Evolutionary conservation across 2,329 filamentous ascomycete genomes (phyloP).

Genomic region (Colletotrichum sp.): DNA sequence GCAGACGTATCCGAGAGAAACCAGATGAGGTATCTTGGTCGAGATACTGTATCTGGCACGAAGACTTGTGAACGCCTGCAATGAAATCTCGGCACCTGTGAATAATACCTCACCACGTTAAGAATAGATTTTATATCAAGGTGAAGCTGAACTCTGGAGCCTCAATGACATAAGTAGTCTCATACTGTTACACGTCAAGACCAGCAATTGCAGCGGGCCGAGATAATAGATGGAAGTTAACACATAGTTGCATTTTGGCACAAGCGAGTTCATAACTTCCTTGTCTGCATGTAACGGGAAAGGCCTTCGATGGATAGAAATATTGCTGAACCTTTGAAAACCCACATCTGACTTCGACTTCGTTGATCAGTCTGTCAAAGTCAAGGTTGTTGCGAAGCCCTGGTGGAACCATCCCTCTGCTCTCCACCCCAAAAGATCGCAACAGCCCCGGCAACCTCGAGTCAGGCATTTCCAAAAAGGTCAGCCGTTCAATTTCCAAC

Average conservation of each 20-base stretch:
- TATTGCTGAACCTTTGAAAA: neutral
- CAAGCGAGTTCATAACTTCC: neutral
- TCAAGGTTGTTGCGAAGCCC: neutral
- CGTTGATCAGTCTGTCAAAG: neutral
- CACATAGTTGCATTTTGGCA: neutral
- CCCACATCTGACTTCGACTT: neutral
- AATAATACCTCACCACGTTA: neutral
- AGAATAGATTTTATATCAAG: neutral
- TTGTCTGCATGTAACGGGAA: neutral
- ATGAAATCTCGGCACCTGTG: accelerated
- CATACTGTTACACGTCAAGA: neutral
- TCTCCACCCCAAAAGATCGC: neutral
- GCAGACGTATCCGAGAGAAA: neutral
- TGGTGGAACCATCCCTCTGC: neutral
- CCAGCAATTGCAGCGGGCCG: accelerated
- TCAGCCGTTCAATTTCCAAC: neutral
- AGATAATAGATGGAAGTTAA: neutral
- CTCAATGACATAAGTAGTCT: neutral
- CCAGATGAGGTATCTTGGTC: neutral
- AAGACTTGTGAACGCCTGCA: neutral
- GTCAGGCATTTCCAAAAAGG: neutral
- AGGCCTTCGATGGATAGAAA: neutral
- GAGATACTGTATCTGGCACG: neutral
- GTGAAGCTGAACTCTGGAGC: accelerated
- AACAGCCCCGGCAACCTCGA: neutral